Conservation (phyloP, 495 filamentous ascomycete species). For the Penicillium canescens region DNA sequence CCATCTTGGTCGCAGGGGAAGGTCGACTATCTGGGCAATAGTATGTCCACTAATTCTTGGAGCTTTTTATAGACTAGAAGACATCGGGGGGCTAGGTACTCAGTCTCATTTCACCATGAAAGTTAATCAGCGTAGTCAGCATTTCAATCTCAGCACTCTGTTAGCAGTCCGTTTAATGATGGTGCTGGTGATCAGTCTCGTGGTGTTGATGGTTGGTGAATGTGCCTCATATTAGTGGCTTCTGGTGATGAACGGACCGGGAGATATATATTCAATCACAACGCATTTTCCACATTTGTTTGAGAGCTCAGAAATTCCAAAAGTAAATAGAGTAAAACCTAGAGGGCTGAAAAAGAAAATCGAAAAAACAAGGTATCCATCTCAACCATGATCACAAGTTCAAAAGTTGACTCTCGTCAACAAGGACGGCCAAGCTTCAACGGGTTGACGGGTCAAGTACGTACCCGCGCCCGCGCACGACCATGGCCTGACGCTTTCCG, state of each 20-base stretch:
- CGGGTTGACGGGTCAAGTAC: slow-evolving; percentile 8
- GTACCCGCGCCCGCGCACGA: not conserved
- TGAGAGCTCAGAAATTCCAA: not conserved
- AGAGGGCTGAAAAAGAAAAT: not conserved
- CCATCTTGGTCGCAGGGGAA: not conserved
- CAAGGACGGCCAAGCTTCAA: slow-evolving; percentile 4
- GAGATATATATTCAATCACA: slow-evolving; percentile 3
- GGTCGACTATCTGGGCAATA: not conserved
- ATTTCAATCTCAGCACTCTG: not conserved
- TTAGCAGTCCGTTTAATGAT: not conserved
- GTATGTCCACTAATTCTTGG: not conserved
- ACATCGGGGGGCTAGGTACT: not conserved
- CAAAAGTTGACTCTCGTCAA: slow-evolving; percentile 1
- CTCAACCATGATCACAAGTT: not conserved
- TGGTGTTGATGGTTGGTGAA: slow-evolving; percentile 1
- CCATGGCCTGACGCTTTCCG: slow-evolving; percentile 2
- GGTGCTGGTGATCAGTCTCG: slow-evolving; percentile 1
- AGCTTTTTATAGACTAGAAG: slow-evolving; percentile 1
- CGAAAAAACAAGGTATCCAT: not conserved
- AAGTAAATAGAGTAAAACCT: slow-evolving; percentile 1
- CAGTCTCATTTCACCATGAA: not conserved
- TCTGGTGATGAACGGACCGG: not conserved
- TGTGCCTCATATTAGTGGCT: too few species aligned
- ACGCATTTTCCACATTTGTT: slow-evolving; percentile 5
- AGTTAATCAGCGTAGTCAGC: not conserved